Percentiles rank a stretch among this genome's conserved stretches.
phyloP scores from a whole-genome alignment of 2,329 filamentous ascomycete species.

The Hypoxylon sp. region DNA sequence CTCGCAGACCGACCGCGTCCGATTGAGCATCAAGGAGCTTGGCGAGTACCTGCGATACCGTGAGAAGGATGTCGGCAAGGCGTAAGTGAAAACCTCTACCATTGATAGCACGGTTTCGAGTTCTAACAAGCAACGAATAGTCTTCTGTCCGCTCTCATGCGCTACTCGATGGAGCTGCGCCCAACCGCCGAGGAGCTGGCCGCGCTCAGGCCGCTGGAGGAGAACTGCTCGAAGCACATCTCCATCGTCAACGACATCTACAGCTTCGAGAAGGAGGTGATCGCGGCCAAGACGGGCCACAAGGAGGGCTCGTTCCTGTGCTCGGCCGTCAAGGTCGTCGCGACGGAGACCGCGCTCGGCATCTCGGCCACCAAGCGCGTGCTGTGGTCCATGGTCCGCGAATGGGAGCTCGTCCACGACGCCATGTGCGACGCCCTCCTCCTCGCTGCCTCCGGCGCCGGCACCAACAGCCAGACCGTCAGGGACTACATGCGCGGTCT shows the following conservation, averaged over 20 bases:
- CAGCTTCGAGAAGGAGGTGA: conserved; percentile 52
- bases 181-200: conserved; percentile 43
- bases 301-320: conserved; percentile 44
- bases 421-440: too few relatives aligned
- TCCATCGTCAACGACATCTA: conserved; percentile 53
- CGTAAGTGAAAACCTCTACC: too few relatives aligned
- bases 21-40: conserved; percentile 41
- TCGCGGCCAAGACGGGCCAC: conserved; percentile 15
- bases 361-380: conserved; percentile 27
- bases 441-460: too few relatives aligned
- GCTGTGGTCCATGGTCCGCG: conserved; percentile 21
- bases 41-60: conserved; percentile 50
- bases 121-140: too few relatives aligned
- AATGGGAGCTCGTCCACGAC: conserved; percentile 35
- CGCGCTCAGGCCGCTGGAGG: conserved; percentile 41
- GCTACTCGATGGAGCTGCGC: conserved; percentile 48
- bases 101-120: too few relatives aligned
- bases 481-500: not conserved
- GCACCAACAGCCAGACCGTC: not conserved
- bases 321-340: conserved; percentile 45
- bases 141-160: conserved; percentile 49
- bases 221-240: conserved; percentile 50
- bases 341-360: conserved; percentile 38
- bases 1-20: conserved; percentile 49
- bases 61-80: conserved; percentile 51